Evolutionary conservation across 345 rosid genomes (phyloP), one percentile per base, ranked within the genome.

Genomic region (Leavenworthia alabamica): DNA sequence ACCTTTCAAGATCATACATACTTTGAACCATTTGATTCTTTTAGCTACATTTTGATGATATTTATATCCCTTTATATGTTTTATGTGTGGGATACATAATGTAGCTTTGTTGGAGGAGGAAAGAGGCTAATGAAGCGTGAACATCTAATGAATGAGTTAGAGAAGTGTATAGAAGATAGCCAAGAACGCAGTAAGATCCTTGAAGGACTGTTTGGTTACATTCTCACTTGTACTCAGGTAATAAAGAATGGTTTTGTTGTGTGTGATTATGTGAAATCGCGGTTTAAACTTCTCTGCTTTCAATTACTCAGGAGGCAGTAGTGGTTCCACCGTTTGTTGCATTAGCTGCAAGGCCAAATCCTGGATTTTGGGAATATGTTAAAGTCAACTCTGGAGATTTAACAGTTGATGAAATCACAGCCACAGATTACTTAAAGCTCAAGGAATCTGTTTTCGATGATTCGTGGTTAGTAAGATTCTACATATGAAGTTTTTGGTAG

Each of bases 341-440:
- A 6, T 57, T 93, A 42, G 96, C 99, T 0, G 92, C 72, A 11
- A 77, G 99, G 68, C 97, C 86, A 3, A 85, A 73, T 52, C 97
- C 97, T 3, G 99, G 97, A 8, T 79, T 72, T 67, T 93, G 96
- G 94, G 99, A 89, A 64, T 85, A 74, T 54, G 90, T 93, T 37
- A 87, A 80, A 59, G 99, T 93, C 45, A 77, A 83, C 31, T 68
- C 86, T 36, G 79, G 74, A 16, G 80, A 82, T 49, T 67, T 93
- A 40, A 48, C 76, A 0, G 97, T 84, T 0, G 93, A 82, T 11
- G 86, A 71, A 35, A 82, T 87, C 60, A 71, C 66, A 15, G 67
- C 72, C 3, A 68, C 83, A 0, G 91, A 93, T 26, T 93, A 81
- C 80, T 77, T 93, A 71, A 74, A 74, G 75, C 79, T 85, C 73